Evolutionary conservation across 257 asterid genomes (phyloP), one percentile per base, ranked within the genome.

Genomic region (Solanum rostratum): DNA sequence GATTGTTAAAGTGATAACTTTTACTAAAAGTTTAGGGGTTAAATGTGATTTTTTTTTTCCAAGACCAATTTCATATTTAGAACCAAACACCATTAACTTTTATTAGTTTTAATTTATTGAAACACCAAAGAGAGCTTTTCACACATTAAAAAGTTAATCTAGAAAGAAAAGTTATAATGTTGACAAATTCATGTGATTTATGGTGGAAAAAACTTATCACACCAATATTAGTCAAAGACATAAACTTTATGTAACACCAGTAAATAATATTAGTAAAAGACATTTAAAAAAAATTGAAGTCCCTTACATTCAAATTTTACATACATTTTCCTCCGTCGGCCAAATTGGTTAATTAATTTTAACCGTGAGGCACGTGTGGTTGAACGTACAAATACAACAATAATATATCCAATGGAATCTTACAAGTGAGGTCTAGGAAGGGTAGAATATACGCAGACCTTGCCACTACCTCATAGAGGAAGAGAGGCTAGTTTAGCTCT

Each of bases 401-500:
- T n/a, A n/a, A n/a, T n/a, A n/a, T n/a, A n/a, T n/a, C n/a, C n/a
- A n/a, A n/a, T n/a, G n/a, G n/a, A n/a, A n/a, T n/a, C n/a, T n/a
- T n/a, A n/a, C n/a, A n/a, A n/a, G n/a, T n/a, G n/a, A n/a, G n/a
- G n/a, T n/a, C n/a, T n/a, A n/a, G n/a, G n/a, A n/a, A n/a, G n/a
- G n/a, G n/a, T n/a, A n/a, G n/a, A n/a, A n/a, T n/a, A n/a, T n/a
- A n/a, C n/a, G n/a, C n/a, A n/a, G n/a, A n/a, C n/a, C n/a, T n/a
- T n/a, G n/a, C n/a, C n/a, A n/a, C n/a, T n/a, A n/a, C n/a, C n/a
- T n/a, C n/a, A n/a, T n/a, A n/a, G n/a, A n/a, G n/a, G n/a, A n/a
- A n/a, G n/a, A n/a, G n/a, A n/a, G n/a, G 93, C 94, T 39, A 94
- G 86, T 89, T 87, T 93, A 78, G 97, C 95, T 91, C 96, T 92